These are phyloP conservation scores for Jatropha podagrica DNA, from an alignment of 441 rosid species.

Conservation along the genomic window DNA sequence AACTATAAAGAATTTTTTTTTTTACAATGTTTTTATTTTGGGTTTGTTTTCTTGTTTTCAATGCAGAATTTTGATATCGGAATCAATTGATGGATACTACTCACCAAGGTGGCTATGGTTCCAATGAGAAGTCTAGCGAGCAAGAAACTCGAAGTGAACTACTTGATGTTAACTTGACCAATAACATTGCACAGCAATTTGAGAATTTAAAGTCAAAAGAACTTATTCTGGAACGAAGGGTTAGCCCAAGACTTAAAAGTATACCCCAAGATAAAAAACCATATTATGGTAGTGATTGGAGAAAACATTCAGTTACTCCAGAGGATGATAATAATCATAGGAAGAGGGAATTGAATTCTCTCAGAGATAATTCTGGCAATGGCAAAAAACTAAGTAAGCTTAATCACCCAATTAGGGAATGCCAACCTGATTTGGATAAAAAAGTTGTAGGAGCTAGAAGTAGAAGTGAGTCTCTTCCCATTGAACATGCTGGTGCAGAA, in stretches of 20 bases:
- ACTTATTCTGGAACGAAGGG: constrained; percentile 11
- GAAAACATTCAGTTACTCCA: neutral
- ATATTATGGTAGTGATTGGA: constrained; percentile 12
- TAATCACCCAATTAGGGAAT: constrained; percentile 13
- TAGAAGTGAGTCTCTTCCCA: neutral
- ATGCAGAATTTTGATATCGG: constrained; percentile 1
- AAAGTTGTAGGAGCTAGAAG: neutral
- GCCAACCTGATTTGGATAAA: constrained; percentile 1
- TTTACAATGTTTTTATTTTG: neutral
- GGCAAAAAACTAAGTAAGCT: constrained; percentile 14
- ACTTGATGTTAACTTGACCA: neutral
- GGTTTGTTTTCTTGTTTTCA: neutral
- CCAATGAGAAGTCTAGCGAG: neutral
- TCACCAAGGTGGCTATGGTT: neutral
- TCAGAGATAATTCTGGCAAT: neutral
- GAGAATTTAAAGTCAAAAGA: neutral
- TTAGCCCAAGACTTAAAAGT: constrained; percentile 23
- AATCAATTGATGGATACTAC: neutral
- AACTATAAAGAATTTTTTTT: neutral
- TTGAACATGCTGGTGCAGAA: neutral
- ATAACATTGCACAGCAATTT: neutral
- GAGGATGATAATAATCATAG: neutral
- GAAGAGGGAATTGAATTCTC: constrained; percentile 9
- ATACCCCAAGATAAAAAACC: constrained; percentile 22
- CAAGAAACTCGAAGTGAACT: neutral